Evolutionary conservation across 768 basidiomycete genomes (phyloP).

Genomic region (Sarcodon sp.): DNA sequence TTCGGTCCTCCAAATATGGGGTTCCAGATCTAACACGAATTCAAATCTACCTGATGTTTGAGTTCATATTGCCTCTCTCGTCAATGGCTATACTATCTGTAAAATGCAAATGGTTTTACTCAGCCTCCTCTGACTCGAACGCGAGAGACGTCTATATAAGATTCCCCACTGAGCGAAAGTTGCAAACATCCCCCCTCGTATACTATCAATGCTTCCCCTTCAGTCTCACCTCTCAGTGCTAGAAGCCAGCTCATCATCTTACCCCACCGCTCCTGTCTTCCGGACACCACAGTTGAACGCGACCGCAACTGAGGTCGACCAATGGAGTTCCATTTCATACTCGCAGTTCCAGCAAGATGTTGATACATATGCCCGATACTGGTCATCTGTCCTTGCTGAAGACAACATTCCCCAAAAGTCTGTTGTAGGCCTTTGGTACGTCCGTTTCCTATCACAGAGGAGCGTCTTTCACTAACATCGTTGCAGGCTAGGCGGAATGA

Average conservation of each 20-base stretch:
- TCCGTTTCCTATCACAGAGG: constrained; percentile 2
- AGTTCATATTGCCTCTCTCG: too few relatives aligned
- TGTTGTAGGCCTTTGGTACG: constrained; percentile 58
- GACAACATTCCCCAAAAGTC: constrained; percentile 34
- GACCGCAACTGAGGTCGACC: constrained; percentile 26
- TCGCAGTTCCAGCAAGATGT: constrained; percentile 47
- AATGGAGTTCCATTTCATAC: constrained; percentile 52
- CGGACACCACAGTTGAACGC: constrained; percentile 25
- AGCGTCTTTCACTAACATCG: neutral
- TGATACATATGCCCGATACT: constrained; percentile 48
- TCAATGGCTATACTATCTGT: too few relatives aligned
- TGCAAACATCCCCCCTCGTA: neutral
- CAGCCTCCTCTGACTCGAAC: too few relatives aligned
- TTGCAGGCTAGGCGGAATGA: constrained; percentile 55
- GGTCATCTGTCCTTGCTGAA: constrained; percentile 30
- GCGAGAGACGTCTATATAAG: too few relatives aligned
- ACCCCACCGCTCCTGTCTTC: constrained; percentile 40
- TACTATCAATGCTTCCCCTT: constrained; percentile 6
- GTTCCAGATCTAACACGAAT: too few relatives aligned
- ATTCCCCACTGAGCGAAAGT: too few relatives aligned
- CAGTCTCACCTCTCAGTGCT: constrained; percentile 49
- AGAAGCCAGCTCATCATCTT: constrained; percentile 32
- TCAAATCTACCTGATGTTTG: neutral
- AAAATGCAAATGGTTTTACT: too few relatives aligned
- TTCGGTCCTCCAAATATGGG: neutral